A percentile compares a stretch with the other conserved stretches of the same genome.
Evolutionary conservation across 495 filamentous ascomycete species (phyloP).

Genomic region (Bathelium albidoporum): DNA sequence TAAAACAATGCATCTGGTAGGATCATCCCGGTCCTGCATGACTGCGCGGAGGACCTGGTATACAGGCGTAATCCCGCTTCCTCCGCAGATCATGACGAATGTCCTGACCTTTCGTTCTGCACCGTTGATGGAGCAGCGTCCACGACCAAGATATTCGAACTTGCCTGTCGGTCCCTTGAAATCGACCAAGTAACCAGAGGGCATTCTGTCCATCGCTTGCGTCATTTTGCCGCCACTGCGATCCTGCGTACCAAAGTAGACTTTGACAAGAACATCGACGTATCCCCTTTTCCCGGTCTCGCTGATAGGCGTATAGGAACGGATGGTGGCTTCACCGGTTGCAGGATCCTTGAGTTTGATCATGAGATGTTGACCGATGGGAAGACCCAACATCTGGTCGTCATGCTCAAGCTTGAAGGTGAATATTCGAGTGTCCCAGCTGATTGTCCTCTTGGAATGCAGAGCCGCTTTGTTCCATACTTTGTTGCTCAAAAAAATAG

Average conservation of each 20-base stretch:
- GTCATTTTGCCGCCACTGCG: constrained; percentile 74
- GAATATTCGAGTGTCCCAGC: constrained; percentile 76
- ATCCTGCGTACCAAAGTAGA: constrained; percentile 59
- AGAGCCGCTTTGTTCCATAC: constrained; percentile 63
- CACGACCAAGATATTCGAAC: constrained; percentile 68
- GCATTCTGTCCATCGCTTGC: constrained; percentile 61
- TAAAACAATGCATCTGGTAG: constrained; percentile 58
- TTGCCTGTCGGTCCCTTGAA: constrained; percentile 89
- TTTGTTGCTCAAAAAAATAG: constrained; percentile 60
- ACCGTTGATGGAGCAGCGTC: constrained; percentile 53
- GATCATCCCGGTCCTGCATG: constrained; percentile 48
- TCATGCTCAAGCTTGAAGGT: constrained; percentile 68
- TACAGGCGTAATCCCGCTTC: constrained; percentile 84
- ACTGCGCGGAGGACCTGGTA: constrained; percentile 79
- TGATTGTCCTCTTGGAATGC: constrained; percentile 52
- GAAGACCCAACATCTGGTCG: constrained; percentile 64
- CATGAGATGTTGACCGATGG: constrained; percentile 83
- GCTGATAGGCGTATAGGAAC: constrained; percentile 84
- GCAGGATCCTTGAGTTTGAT: constrained; percentile 65
- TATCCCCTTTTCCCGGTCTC: constrained; percentile 48
- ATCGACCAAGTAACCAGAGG: constrained; percentile 60
- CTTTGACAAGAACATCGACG: constrained; percentile 70
- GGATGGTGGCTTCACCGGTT: constrained; percentile 62
- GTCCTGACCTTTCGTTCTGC: constrained; percentile 47
- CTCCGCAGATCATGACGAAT: constrained; percentile 86